A percentile compares a stretch with the other conserved stretches of the same genome.
Evolutionary conservation across 805 yeast species (phyloP).

Genomic region (Wickerhamomyces subpelliculosus): DNA sequence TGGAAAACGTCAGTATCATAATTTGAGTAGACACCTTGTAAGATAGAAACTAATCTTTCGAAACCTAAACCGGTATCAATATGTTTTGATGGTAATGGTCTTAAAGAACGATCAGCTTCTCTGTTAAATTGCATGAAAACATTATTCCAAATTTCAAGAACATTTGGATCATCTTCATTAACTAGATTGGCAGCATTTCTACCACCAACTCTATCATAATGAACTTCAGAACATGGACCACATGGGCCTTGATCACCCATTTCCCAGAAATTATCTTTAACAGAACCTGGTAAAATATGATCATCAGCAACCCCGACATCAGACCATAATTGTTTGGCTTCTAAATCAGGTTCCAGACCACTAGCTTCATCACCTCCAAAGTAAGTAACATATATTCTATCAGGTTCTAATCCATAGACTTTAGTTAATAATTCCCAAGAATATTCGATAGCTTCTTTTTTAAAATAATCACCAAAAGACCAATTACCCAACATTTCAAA

Average conservation of each 20-base stretch:
- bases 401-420: constrained; percentile 72
- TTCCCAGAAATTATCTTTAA: constrained; percentile 97
- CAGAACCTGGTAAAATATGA: constrained; percentile 89
- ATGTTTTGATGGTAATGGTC: constrained; percentile 86
- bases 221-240: constrained; percentile 98
- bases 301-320: constrained; percentile 84
- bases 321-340: constrained; percentile 84
- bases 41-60: constrained; percentile 90
- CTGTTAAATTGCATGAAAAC: constrained; percentile 97
- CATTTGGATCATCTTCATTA: constrained; percentile 96
- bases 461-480: constrained; percentile 99
- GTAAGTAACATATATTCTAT: constrained; percentile 89
- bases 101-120: constrained; percentile 77
- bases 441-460: constrained; percentile 81
- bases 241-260: constrained; percentile 99
- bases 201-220: constrained; percentile 97
- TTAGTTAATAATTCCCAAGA: constrained; percentile 89
- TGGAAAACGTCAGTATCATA: constrained; percentile 96
- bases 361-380: constrained; percentile 85
- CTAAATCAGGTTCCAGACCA: constrained; percentile 89
- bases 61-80: constrained; percentile 99
- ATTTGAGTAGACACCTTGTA: constrained; percentile 87
- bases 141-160: constrained; percentile 94
- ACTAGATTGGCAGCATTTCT: constrained; percentile 90
- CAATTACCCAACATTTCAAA: constrained; percentile 99